Conservation (phyloP, 495 filamentous ascomycete genomes). For the Penicillium crystallinum region DNA sequence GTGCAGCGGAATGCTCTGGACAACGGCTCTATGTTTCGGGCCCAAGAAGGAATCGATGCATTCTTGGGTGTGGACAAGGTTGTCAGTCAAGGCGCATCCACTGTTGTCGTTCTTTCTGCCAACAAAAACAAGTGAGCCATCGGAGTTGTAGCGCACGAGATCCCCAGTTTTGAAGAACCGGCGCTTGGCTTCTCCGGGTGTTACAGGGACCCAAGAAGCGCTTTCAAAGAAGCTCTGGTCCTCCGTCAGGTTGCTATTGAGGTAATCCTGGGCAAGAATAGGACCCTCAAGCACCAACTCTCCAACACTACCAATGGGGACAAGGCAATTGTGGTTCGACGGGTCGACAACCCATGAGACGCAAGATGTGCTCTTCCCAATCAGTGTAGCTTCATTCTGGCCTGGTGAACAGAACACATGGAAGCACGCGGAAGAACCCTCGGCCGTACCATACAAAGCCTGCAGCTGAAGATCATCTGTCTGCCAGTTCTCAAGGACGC, state of each 20-base stretch:
- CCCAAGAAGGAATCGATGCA: slow-evolving; percentile 13
- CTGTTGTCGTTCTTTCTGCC: slow-evolving; percentile 43
- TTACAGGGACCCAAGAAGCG: slow-evolving; percentile 39
- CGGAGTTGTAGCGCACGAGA: slow-evolving; percentile 47
- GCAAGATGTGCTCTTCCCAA: slow-evolving; percentile 25
- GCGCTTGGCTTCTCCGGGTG: background rate
- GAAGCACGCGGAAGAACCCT: slow-evolving; percentile 31
- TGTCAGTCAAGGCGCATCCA: slow-evolving; percentile 44
- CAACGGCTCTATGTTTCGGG: slow-evolving; percentile 14
- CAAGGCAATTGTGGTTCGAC: slow-evolving; percentile 44
- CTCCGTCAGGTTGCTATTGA: slow-evolving; percentile 33
- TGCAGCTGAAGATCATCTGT: slow-evolving; percentile 27
- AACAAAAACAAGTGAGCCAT: slow-evolving; percentile 43
- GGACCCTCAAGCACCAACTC: slow-evolving; percentile 61
- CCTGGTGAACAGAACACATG: slow-evolving; percentile 6
- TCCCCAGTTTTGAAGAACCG: slow-evolving; percentile 47
- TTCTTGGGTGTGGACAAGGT: slow-evolving; percentile 45
- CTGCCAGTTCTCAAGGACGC: slow-evolving; percentile 14
- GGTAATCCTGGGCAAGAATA: slow-evolving; percentile 46
- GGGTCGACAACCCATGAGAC: slow-evolving; percentile 54
- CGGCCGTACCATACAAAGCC: slow-evolving; percentile 33
- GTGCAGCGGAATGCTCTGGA: slow-evolving; percentile 20
- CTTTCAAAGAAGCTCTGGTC: slow-evolving; percentile 43
- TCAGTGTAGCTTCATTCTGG: slow-evolving; percentile 7
- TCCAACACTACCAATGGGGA: slow-evolving; percentile 54